Base-by-base conservation (phyloP, 208 protist species). In the Trypanosoma congolense region DNA sequence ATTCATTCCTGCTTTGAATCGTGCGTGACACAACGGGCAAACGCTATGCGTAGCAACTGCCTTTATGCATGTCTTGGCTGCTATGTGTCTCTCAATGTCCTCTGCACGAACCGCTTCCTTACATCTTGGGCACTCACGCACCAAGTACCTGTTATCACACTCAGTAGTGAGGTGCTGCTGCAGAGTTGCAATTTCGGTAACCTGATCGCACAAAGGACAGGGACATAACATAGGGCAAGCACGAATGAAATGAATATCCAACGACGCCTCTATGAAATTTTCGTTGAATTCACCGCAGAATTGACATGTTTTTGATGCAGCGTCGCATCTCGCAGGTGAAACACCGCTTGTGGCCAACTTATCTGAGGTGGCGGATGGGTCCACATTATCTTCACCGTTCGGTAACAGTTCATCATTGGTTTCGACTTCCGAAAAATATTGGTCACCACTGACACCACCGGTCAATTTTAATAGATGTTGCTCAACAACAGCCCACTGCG, bases 161-260 rank as follows among this genome's bases (percentile, higher is more conserved):
- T 96, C 90, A 5, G 58, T 70, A 21, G 93, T 77, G n/a, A 92
- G 65, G 65, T 96, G 90, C 56, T 91, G 70, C 66, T 93, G 84
- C 48, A 96, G 66, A 21, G 76, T 84, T 51, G 78, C 73, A 48
- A 96, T 93, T 63, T 96, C 86, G 24, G 86, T 94, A 29, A 96
- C 84, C 75, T 96, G 88, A 44, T 91, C 81, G 44, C 90, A 96
- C 48, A 95, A 65, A 25, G 84, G 87, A 55, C 90, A 96, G 10
- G 81, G 87, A 57, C 84, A 93, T 16, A 96, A 77, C 90, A 96
- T 95, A 38, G 90, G 90, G 54, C 90, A 96, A 0, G 65, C 66
- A 10, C 80, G 75, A 33, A 92, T 71, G 47, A 90, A 94, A 73
- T 96, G 90, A 45, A 87, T 63, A 51, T 95, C 86, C 19, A 96